Evolutionary conservation across 1,284 basidiomycete species (phyloP).

Genomic region (Trametes sp.): DNA sequence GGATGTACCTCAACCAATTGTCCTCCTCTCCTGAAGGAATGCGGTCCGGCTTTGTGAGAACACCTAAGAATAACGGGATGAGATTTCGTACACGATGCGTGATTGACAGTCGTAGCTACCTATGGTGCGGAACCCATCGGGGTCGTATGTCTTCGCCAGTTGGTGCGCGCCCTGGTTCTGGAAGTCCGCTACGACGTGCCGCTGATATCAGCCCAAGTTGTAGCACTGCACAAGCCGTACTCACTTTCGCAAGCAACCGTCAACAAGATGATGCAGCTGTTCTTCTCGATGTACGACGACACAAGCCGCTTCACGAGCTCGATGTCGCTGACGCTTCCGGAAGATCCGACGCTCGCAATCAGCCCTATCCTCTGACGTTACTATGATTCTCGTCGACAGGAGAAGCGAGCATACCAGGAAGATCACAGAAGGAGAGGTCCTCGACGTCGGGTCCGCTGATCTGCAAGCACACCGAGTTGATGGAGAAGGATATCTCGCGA

Average conservation of each 20-base stretch:
- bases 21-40: conserved; percentile 69
- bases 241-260: conserved; percentile 78
- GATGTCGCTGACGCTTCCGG: conserved; percentile 62
- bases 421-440: conserved; percentile 75
- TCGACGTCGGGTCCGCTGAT: conserved; percentile 73
- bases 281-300: conserved; percentile 61
- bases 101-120: too few species aligned
- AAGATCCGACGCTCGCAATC: conserved; percentile 64
- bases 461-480: conserved; percentile 68
- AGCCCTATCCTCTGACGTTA: conserved; percentile 51
- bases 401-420: conserved; percentile 58
- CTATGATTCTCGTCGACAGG: neutral
- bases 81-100: too few species aligned
- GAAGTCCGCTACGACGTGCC: conserved; percentile 70
- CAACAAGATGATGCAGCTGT: conserved; percentile 72
- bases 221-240: conserved; percentile 23
- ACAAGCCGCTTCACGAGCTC: conserved; percentile 66
- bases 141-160: conserved; percentile 64
- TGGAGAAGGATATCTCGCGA: conserved; percentile 63
- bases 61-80: conserved; percentile 56
- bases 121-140: conserved; percentile 69
- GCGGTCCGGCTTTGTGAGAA: conserved; percentile 84
- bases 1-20: conserved; percentile 66
- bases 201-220: neutral
- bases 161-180: conserved; percentile 76